Conservation (phyloP, 2,329 filamentous ascomycete species). For the Clarireedia homoeocarpa region DNA sequence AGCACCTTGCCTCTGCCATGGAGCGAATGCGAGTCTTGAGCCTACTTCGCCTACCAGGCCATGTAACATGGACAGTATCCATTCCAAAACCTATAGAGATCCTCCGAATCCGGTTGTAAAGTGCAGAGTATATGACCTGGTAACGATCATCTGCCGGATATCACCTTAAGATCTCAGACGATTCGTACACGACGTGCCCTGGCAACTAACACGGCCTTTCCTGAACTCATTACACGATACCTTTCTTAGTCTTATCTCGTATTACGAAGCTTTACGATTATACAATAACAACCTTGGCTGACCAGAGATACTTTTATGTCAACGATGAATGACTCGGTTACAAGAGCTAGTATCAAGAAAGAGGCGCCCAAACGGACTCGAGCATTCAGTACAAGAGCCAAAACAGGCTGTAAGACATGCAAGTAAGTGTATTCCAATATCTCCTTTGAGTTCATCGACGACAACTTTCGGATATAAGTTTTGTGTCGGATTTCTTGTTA, state of each 20-base stretch:
- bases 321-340: not conserved
- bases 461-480: not conserved
- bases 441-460: not conserved
- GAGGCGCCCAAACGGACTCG: conserved; percentile 3
- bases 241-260: too few relatives aligned
- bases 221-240: not conserved
- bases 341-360: not conserved
- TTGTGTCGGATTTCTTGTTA: not conserved
- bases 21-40: not conserved
- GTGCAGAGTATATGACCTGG: not conserved
- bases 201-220: too few relatives aligned
- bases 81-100: not conserved
- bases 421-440: conserved; percentile 5
- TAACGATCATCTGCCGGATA: not conserved
- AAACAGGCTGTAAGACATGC: conserved; percentile 14
- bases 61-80: not conserved
- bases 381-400: conserved; percentile 9
- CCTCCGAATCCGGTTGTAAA: not conserved
- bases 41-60: not conserved
- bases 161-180: not conserved
- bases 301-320: not conserved
- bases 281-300: not conserved
- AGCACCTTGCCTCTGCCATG: not conserved
- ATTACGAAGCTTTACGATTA: not conserved
- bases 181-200: not conserved